These are phyloP conservation scores for Curvularia verruculosa DNA, from an alignment of 2,329 filamentous ascomycete genomes.

Conservation along the genomic window DNA sequence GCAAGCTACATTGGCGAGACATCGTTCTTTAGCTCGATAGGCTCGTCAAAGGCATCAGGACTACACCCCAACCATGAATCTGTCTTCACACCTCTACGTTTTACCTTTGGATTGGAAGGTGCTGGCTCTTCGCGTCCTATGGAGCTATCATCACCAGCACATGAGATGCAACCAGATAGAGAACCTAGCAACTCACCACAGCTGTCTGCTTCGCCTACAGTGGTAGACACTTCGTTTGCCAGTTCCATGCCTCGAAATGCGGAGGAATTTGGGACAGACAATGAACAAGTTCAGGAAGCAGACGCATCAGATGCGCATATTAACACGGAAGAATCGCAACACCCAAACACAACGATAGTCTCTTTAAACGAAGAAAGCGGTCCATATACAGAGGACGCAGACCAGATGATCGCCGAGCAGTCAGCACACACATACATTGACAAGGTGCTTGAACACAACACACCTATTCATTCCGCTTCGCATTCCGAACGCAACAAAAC, in stretches of 20 bases:
- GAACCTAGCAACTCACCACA: not conserved
- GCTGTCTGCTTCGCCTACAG: not conserved
- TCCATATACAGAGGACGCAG: not conserved
- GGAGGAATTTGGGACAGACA: not conserved
- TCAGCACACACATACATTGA: not conserved
- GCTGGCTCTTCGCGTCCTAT: conserved; percentile 30
- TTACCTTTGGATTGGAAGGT: conserved; percentile 46
- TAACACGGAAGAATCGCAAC: not conserved
- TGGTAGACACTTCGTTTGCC: not conserved
- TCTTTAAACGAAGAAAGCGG: conserved; percentile 15
- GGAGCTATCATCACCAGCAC: conserved; percentile 27
- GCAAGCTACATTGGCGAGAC: conserved; percentile 38
- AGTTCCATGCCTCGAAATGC: not conserved
- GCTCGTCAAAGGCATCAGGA: conserved; percentile 29
- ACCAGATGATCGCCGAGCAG: not conserved
- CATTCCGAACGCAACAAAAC: not conserved
- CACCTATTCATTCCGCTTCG: not conserved
- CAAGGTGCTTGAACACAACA: not conserved
- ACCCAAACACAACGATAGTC: conserved; percentile 9
- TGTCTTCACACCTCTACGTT: conserved; percentile 45
- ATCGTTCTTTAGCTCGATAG: conserved; percentile 45
- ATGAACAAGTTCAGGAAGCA: not conserved
- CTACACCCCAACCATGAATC: conserved; percentile 42
- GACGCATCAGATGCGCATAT: not conserved
- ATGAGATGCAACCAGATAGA: conserved; percentile 9